Evolutionary conservation across 2,329 filamentous ascomycete genomes (phyloP).

Genomic region (Aspergillus fumigatus): DNA sequence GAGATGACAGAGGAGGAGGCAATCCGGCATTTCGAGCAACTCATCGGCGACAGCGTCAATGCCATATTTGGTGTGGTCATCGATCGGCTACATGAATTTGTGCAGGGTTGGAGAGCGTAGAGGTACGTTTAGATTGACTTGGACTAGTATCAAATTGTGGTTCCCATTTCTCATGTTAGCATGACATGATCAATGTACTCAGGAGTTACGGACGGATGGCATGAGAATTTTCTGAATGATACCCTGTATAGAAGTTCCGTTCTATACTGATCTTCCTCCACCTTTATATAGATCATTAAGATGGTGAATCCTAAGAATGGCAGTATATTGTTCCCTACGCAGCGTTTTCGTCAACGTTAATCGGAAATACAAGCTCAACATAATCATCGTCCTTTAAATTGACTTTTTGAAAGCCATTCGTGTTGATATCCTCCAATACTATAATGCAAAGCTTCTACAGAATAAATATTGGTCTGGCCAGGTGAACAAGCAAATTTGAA

Average conservation of each 20-base stretch:
- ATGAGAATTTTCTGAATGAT: slow-evolving; percentile 3
- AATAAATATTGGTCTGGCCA: too few relatives aligned
- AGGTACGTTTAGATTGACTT: neutral
- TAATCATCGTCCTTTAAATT: too few relatives aligned
- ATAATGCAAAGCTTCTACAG: too few relatives aligned
- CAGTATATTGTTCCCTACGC: too few relatives aligned
- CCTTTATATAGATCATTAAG: neutral
- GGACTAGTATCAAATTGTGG: neutral
- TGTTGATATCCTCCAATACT: too few relatives aligned
- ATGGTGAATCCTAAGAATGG: too few relatives aligned
- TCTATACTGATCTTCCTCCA: neutral
- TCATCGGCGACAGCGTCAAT: slow-evolving; percentile 87
- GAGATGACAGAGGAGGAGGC: slow-evolving; percentile 91
- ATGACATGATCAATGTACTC: neutral
- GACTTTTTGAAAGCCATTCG: too few relatives aligned
- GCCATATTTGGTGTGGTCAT: slow-evolving; percentile 91
- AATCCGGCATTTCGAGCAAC: slow-evolving; percentile 75
- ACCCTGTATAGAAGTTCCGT: slow-evolving; percentile 12
- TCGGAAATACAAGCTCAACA: too few relatives aligned
- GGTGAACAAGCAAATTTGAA: too few relatives aligned
- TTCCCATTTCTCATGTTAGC: neutral
- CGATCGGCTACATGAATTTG: slow-evolving; percentile 88
- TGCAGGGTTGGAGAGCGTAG: slow-evolving; percentile 81
- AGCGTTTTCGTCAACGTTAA: too few relatives aligned
- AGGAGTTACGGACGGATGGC: neutral